Base-by-base conservation (phyloP, 140 eudicot species). In the Oenanthe javanica region DNA sequence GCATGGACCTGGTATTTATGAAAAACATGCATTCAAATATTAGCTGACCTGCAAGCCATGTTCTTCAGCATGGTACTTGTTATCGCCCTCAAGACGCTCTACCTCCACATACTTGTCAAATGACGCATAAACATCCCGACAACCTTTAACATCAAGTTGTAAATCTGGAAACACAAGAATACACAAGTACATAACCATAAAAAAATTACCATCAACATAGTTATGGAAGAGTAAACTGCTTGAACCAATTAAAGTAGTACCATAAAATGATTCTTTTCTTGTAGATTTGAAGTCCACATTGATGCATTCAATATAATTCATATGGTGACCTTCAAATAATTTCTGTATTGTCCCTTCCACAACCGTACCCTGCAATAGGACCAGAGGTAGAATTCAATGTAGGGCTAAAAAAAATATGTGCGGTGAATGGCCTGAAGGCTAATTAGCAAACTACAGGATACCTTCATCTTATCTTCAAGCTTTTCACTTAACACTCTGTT, bases 381-480 rank as follows among this genome's bases (percentile, higher is more conserved):
- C 52, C 5, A 42, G 45, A 43, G 59, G 67, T 27, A 7, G 42
- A 67, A 12, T 25, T 67, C 8, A 27, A 27, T 27, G 43, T 2
- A 31, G 12, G 43, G 18, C 16, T 31, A 67, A 14, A 3, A 67
- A 27, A 13, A 11, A 27, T 0, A 31, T 31, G 18, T 67, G 27
- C 7, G 5, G 9, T 27, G 21, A 67, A 67, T 6, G 52, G 50
- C 9, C 15, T 19, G 38, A 73, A 18, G 45, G 8, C 43, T 27
- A 31, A 38, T 27, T 2, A 5, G 73, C 4, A 23, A 71, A 48
- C 72, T 64, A 72, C 42, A 77, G 31, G 49, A 72, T 84, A 94
- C 98, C 98, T 94, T 94, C 98, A 94, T 94, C 86, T 94, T 94
- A 79, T 94, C 98, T 87, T 94, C 98, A 81, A 94, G 98, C 88